Conservation (phyloP, 2,329 filamentous ascomycete genomes). For the Pseudopyrenochaeta lycopersici region DNA sequence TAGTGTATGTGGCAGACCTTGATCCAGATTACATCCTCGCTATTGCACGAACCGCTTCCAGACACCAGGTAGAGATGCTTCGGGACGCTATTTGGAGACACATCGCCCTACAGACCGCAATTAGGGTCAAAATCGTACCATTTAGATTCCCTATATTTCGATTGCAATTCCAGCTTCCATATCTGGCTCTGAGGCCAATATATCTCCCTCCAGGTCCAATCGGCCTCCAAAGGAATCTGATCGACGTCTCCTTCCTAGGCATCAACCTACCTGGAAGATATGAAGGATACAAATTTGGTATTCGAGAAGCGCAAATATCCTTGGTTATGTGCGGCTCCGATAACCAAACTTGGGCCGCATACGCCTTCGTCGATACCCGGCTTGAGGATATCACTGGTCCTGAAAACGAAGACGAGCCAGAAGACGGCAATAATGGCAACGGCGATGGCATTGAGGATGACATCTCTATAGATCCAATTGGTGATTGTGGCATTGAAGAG, state of each 20-base stretch:
- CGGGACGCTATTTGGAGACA: neutral
- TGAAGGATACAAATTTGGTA: too few species aligned
- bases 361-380: neutral
- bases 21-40: neutral
- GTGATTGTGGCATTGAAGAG: too few species aligned
- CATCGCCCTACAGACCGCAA: neutral
- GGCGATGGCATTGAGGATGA: neutral
- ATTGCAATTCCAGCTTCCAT: neutral
- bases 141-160: neutral
- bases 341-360: neutral
- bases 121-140: neutral
- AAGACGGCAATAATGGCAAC: neutral
- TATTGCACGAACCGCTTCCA: neutral
- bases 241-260: too few species aligned
- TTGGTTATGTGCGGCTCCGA: neutral
- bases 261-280: too few species aligned
- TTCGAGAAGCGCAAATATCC: neutral
- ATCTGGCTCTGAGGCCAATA: neutral
- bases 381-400: neutral
- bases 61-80: neutral
- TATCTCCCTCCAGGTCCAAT: neutral
- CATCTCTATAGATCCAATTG: neutral
- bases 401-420: neutral
- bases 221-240: too few species aligned
- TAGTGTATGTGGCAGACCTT: neutral